phyloP scores from a whole-genome alignment of 495 filamentous ascomycete species.

The Hypoxylon fragiforme region DNA sequence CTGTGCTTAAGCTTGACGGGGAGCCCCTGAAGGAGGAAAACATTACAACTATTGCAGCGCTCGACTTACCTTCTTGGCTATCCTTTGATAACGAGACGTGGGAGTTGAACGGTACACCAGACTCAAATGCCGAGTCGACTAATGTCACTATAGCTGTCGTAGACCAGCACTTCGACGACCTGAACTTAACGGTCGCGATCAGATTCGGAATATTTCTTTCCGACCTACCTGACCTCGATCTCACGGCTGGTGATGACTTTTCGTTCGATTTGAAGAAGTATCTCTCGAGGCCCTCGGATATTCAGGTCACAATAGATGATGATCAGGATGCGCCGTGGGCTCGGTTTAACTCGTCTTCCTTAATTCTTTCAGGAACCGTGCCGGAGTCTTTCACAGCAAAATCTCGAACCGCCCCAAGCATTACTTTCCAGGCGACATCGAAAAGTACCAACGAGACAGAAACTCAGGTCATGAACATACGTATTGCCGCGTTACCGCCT shows the following conservation, averaged over 20 bases:
- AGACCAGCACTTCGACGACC: constrained; percentile 65
- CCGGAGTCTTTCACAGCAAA: constrained; percentile 44
- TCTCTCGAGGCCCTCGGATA: constrained; percentile 54
- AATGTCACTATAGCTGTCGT: constrained; percentile 68
- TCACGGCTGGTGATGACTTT: constrained; percentile 66
- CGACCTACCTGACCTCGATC: constrained; percentile 49
- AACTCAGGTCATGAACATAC: constrained; percentile 54
- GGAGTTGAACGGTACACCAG: constrained; percentile 65
- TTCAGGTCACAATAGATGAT: constrained; percentile 58
- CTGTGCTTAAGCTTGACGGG: constrained; percentile 65
- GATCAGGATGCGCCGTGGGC: constrained; percentile 65
- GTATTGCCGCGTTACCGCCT: constrained; percentile 42
- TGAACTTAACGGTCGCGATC: constrained; percentile 66
- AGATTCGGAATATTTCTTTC: constrained; percentile 53
- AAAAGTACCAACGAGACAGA: constrained; percentile 47
- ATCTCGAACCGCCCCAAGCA: constrained; percentile 40
- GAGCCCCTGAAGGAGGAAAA: constrained; percentile 49
- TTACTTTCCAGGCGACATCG: constrained; percentile 57
- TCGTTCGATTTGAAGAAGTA: constrained; percentile 62
- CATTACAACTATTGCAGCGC: constrained; percentile 50
- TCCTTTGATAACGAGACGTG: constrained; percentile 65
- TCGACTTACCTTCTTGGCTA: constrained; percentile 69
- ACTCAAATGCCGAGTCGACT: constrained; percentile 54
- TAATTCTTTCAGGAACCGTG: constrained; percentile 64
- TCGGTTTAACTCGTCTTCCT: constrained; percentile 59